These are phyloP conservation scores for Monosporascus sp. DNA, from an alignment of 2,329 filamentous ascomycete genomes.

Conservation along the genomic window DNA sequence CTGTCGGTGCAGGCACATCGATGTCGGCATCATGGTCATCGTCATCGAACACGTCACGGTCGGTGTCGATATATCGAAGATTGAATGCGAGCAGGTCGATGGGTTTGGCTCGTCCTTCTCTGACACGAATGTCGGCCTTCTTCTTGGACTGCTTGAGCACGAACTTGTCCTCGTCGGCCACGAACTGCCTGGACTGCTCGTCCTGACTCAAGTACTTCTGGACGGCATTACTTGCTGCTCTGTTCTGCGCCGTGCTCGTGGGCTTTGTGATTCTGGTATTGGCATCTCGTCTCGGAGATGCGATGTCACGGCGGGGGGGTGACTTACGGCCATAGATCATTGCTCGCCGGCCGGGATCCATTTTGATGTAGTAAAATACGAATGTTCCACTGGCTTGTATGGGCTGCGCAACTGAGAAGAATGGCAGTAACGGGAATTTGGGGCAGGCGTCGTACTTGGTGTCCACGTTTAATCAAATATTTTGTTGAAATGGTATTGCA, in stretches of 20 bases:
- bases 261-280: conserved; percentile 54
- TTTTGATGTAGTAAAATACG: conserved; percentile 19
- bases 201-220: conserved; percentile 61
- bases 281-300: conserved; percentile 50
- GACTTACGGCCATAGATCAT: conserved; percentile 48
- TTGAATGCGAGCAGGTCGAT: conserved; percentile 94
- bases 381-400: too few relatives aligned
- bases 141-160: conserved; percentile 96
- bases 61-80: conserved; percentile 79
- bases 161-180: conserved; percentile 92
- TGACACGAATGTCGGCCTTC: conserved; percentile 91
- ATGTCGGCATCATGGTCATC: conserved; percentile 69
- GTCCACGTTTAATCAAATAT: too few relatives aligned
- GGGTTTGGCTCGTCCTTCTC: conserved; percentile 82
- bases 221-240: conserved; percentile 25
- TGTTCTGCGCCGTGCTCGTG: conserved; percentile 25
- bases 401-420: too few relatives aligned
- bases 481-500: too few relatives aligned
- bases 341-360: conserved; percentile 52
- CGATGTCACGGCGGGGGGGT: conserved; percentile 43
- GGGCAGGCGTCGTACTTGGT: too few relatives aligned
- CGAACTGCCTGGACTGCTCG: conserved; percentile 75
- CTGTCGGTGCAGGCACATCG: conserved; percentile 72
- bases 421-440: too few relatives aligned
- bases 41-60: conserved; percentile 81